Conservation (phyloP, 495 filamentous ascomycete species). For the Tetracladium setigerum region DNA sequence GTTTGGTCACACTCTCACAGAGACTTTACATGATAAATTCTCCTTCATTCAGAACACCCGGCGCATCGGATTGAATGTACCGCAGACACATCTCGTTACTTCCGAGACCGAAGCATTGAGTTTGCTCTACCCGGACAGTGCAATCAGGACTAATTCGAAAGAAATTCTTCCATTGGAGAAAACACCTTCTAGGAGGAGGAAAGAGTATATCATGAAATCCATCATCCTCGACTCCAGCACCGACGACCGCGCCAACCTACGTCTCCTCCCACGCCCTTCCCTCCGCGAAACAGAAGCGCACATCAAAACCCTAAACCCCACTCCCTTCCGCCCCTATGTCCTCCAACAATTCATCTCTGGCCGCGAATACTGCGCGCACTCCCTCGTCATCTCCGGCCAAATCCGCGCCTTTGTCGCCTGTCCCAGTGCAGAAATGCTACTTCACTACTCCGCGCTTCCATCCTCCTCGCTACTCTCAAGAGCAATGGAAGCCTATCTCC, state of each 20-base stretch:
- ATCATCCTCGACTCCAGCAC: constrained; percentile 40
- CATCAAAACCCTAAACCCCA: constrained; percentile 48
- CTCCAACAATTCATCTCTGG: constrained; percentile 60
- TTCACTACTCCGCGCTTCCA: constrained; percentile 55
- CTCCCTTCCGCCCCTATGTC: constrained; percentile 50
- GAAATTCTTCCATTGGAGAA: constrained; percentile 20
- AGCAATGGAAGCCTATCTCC: constrained; percentile 55
- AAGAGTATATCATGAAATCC: constrained; percentile 55
- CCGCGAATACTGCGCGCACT: constrained; percentile 61
- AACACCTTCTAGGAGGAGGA: constrained; percentile 10
- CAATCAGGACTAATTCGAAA: constrained; percentile 16
- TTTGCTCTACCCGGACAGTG: constrained; percentile 33
- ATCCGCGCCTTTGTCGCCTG: constrained; percentile 59
- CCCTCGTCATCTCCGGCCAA: constrained; percentile 51
- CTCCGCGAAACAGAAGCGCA: constrained; percentile 44
- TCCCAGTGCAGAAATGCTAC: constrained; percentile 45
- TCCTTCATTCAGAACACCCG: constrained; percentile 48
- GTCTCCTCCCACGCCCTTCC: constrained; percentile 48
- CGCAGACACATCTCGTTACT: constrained; percentile 51
- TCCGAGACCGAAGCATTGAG: constrained; percentile 43
- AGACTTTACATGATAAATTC: constrained; percentile 47
- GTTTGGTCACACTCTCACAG: constrained; percentile 27
- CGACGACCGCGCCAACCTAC: constrained; percentile 30
- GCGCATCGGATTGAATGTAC: constrained; percentile 44
- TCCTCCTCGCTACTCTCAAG: constrained; percentile 41